Conservation (phyloP, 225 moss, liverwort and hornwort species). For the Bryoerythrophyllum caledonicum region DNA sequence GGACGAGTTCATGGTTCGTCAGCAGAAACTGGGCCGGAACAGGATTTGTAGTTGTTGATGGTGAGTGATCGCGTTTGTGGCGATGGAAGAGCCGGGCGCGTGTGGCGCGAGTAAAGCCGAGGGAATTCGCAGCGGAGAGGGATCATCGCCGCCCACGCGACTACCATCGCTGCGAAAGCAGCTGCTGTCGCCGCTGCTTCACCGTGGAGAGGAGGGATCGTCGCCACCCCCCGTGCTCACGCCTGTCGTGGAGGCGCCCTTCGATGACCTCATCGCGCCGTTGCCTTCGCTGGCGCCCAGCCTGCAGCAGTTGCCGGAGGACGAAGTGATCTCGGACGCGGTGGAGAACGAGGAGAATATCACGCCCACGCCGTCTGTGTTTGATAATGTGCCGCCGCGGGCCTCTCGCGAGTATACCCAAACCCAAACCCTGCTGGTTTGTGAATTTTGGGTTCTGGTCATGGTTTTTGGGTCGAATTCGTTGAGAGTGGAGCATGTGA, state of each 20-base stretch:
- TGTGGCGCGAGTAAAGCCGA: too few relatives aligned
- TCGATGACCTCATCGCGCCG: conserved; percentile 33
- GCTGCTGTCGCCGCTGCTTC: conserved; percentile 37
- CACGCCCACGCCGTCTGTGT: conserved; percentile 30
- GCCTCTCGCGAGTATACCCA: conserved; percentile 45
- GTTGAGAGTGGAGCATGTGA: conserved; percentile 8
- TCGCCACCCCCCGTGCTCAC: conserved; percentile 39
- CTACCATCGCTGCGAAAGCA: conserved; percentile 42
- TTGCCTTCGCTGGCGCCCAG: conserved; percentile 42
- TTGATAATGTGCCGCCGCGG: conserved; percentile 41
- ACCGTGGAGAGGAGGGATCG: conserved; percentile 42
- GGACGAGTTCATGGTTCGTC: too few relatives aligned
- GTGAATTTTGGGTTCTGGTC: too few relatives aligned
- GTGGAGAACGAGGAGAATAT: conserved; percentile 20
- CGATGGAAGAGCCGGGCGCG: too few relatives aligned
- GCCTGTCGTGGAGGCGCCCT: conserved; percentile 48
- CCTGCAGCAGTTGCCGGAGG: conserved; percentile 49
- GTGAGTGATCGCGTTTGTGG: too few relatives aligned
- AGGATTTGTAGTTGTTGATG: too few relatives aligned
- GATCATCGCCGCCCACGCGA: conserved; percentile 9
- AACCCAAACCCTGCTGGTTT: conserved; percentile 28
- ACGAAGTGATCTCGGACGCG: conserved; percentile 30
- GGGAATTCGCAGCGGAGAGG: not conserved
- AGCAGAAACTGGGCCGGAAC: too few relatives aligned
- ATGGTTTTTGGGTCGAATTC: too few relatives aligned